These are phyloP conservation scores for Linnemannia elongata DNA, from an alignment of 192 early-diverging fungal genomes.

Conservation along the genomic window DNA sequence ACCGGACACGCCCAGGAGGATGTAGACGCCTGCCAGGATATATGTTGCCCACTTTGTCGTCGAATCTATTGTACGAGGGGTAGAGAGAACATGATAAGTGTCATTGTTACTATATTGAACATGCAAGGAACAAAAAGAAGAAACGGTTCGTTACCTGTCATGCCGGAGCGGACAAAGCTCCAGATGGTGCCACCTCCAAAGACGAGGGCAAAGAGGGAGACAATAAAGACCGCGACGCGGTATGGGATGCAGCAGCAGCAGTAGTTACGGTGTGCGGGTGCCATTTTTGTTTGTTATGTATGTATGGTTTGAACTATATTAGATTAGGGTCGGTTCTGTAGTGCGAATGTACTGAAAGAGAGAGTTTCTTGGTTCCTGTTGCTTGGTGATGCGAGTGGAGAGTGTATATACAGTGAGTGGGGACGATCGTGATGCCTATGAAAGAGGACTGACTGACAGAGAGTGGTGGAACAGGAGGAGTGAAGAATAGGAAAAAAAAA, in stretches of 20 bases:
- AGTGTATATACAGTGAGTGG: not conserved
- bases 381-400: not conserved
- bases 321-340: not conserved
- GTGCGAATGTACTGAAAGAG: not conserved
- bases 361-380: not conserved
- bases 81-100: not conserved
- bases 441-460: not conserved
- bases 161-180: constrained; percentile 10
- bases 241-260: constrained; percentile 53
- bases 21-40: constrained; percentile 24
- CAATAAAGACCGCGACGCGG: constrained; percentile 36
- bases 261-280: constrained; percentile 20
- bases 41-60: constrained; percentile 24
- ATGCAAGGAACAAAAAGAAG: no score
- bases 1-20: constrained; percentile 38
- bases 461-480: not conserved
- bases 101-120: not conserved
- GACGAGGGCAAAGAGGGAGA: constrained; percentile 33
- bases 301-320: not conserved
- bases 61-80: not conserved
- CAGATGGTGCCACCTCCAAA: constrained; percentile 37
- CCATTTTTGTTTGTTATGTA: not conserved
- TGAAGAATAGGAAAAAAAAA: not conserved
- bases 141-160: not conserved
- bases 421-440: not conserved